A percentile compares a stretch with the other conserved stretches of the same genome.
These are phyloP conservation scores for Raphanus hybrid DNA, from an alignment of 441 rosid species.

Conservation along the genomic window DNA sequence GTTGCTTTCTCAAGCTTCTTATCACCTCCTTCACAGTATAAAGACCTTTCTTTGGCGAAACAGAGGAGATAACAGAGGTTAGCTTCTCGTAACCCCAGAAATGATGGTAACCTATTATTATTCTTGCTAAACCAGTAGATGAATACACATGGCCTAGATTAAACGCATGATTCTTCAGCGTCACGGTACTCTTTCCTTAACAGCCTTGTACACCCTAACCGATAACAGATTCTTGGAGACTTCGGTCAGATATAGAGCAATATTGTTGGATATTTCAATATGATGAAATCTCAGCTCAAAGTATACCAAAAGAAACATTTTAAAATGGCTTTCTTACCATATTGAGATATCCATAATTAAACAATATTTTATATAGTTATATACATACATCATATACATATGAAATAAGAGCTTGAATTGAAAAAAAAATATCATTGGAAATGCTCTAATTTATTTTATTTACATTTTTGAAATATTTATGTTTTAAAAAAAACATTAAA, in stretches of 20 bases:
- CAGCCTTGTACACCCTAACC: conserved; percentile 79
- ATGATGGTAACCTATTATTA: conserved; percentile 45
- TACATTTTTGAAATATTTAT: background rate
- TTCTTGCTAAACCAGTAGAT: conserved; percentile 84
- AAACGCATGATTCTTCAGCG: conserved; percentile 76
- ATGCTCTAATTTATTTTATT: background rate
- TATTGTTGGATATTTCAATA: too few species aligned
- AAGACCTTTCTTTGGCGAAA: conserved; percentile 26
- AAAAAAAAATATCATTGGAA: background rate
- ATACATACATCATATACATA: background rate
- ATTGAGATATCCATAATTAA: background rate
- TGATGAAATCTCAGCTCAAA: background rate
- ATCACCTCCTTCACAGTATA: too few species aligned
- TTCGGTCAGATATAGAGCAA: too few species aligned
- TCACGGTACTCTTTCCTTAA: conserved; percentile 80
- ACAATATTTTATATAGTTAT: background rate
- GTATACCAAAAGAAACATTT: too few species aligned
- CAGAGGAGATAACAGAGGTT: conserved; percentile 75
- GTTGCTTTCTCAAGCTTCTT: too few species aligned
- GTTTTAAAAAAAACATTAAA: background rate
- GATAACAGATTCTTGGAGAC: too few species aligned
- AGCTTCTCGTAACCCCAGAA: conserved; percentile 79
- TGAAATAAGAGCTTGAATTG: background rate
- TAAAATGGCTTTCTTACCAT: too few species aligned
- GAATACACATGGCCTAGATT: conserved; percentile 80